A percentile compares a stretch with the other conserved stretches of the same genome.
Evolutionary conservation across 257 asterid genomes (phyloP).

Genomic region (Solanum pimpinellifolium): DNA sequence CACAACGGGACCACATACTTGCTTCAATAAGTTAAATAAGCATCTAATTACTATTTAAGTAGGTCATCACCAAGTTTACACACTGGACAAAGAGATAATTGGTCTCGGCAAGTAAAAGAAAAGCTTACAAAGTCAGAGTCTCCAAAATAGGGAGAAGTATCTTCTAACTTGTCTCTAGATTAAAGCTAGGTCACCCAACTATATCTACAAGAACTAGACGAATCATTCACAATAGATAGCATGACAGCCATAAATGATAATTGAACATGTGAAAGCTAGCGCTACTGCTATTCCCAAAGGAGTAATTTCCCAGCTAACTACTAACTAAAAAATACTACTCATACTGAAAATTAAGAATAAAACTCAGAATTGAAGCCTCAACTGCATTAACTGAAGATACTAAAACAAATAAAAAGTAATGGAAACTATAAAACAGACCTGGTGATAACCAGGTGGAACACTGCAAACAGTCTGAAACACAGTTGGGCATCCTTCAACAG

Average conservation of each 20-base stretch:
- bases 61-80: not conserved
- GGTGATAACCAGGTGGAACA: constrained; percentile 71
- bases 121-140: not conserved
- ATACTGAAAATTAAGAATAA: not conserved
- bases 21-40: not conserved
- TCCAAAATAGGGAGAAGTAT: not conserved
- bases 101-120: not conserved
- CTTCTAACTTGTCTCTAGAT: not conserved
- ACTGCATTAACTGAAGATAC: not conserved
- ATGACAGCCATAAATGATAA: not conserved
- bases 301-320: not conserved
- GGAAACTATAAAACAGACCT: constrained; percentile 38
- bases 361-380: not conserved
- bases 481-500: constrained; percentile 79
- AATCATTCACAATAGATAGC: not conserved
- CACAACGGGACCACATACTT: not conserved
- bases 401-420: not conserved
- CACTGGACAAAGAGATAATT: not conserved
- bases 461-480: constrained; percentile 71
- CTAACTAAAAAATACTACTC: not conserved
- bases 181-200: not conserved
- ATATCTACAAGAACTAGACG: not conserved
- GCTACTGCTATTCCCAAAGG: not conserved
- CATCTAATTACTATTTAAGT: not conserved
- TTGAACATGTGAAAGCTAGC: not conserved